phyloP scores from a whole-genome alignment of 2,329 filamentous ascomycete species.

The Helotiales sp. region DNA sequence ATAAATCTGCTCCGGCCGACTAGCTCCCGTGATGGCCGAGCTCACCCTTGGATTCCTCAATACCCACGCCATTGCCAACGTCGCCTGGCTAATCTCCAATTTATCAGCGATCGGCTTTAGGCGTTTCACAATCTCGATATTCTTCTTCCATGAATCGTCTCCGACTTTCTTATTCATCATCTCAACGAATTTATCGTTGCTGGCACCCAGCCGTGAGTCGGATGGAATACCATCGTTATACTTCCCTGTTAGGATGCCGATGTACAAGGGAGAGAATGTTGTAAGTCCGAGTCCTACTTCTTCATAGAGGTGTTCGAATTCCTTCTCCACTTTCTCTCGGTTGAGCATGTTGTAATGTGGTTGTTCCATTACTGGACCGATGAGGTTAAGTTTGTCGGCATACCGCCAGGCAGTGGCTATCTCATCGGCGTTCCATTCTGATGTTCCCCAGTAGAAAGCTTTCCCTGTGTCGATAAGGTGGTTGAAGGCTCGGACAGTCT shows the following conservation, averaged over 20 bases:
- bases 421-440: slow-evolving; percentile 66
- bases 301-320: slow-evolving; percentile 61
- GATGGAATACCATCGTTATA: slow-evolving; percentile 64
- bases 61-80: slow-evolving; percentile 61
- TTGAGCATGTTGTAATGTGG: slow-evolving; percentile 65
- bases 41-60: slow-evolving; percentile 62
- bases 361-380: slow-evolving; percentile 67
- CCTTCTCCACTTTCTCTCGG: slow-evolving; percentile 62
- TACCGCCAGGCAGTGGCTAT: slow-evolving; percentile 63
- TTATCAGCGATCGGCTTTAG: slow-evolving; percentile 63
- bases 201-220: slow-evolving; percentile 56
- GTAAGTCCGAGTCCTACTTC: slow-evolving; percentile 62
- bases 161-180: slow-evolving; percentile 43
- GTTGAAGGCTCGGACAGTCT: slow-evolving; percentile 66
- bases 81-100: slow-evolving; percentile 51
- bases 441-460: slow-evolving; percentile 71
- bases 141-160: slow-evolving; percentile 51
- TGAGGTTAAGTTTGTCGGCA: slow-evolving; percentile 59
- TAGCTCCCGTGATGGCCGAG: slow-evolving; percentile 61
- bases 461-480: slow-evolving; percentile 67
- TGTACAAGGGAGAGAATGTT: slow-evolving; percentile 60
- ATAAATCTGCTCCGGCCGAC: slow-evolving; percentile 56
- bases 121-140: slow-evolving; percentile 60
- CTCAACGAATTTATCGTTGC: slow-evolving; percentile 51
- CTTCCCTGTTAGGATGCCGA: slow-evolving; percentile 65